These are phyloP conservation scores for Phylloporus sp. DNA, from an alignment of 768 basidiomycete genomes.

Conservation along the genomic window DNA sequence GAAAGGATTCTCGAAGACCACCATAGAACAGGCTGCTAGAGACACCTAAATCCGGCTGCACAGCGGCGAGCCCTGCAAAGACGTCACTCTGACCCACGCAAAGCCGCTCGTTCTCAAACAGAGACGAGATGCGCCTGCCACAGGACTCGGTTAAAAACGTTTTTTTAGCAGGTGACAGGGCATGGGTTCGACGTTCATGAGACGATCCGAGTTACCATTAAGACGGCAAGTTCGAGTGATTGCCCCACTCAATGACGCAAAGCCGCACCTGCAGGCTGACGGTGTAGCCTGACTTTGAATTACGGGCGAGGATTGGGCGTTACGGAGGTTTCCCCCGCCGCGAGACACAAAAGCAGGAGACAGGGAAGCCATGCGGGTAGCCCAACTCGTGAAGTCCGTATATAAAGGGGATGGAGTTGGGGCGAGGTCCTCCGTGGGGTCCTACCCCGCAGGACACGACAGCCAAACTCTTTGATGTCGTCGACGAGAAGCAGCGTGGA, in stretches of 20 bases:
- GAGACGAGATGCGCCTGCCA: slow-evolving; percentile 5
- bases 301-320: slow-evolving; percentile 27
- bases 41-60: slow-evolving; percentile 9
- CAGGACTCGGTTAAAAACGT: slow-evolving; percentile 17
- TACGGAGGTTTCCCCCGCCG: slow-evolving; percentile 20
- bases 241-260: slow-evolving; percentile 10
- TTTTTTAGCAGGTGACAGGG: slow-evolving; percentile 14
- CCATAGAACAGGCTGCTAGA: slow-evolving; percentile 3
- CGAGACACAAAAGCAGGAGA: slow-evolving; percentile 21
- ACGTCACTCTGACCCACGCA: slow-evolving; percentile 17
- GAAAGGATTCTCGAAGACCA: slow-evolving; percentile 11
- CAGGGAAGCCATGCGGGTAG: slow-evolving; percentile 20
- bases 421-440: slow-evolving; percentile 15
- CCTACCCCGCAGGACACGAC: slow-evolving; percentile 18
- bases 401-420: slow-evolving; percentile 25
- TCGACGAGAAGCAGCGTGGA: slow-evolving; percentile 17
- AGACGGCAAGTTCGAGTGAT: slow-evolving; percentile 14
- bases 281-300: slow-evolving; percentile 24
- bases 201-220: slow-evolving; percentile 14
- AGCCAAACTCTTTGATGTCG: slow-evolving; percentile 16
- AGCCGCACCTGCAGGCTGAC: slow-evolving; percentile 15
- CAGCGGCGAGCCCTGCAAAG: slow-evolving; percentile 17
- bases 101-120: slow-evolving; percentile 7
- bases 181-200: slow-evolving; percentile 9
- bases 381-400: slow-evolving; percentile 15